Evolutionary conservation across 2,329 filamentous ascomycete species (phyloP).

Genomic region (Curvularia sp.): DNA sequence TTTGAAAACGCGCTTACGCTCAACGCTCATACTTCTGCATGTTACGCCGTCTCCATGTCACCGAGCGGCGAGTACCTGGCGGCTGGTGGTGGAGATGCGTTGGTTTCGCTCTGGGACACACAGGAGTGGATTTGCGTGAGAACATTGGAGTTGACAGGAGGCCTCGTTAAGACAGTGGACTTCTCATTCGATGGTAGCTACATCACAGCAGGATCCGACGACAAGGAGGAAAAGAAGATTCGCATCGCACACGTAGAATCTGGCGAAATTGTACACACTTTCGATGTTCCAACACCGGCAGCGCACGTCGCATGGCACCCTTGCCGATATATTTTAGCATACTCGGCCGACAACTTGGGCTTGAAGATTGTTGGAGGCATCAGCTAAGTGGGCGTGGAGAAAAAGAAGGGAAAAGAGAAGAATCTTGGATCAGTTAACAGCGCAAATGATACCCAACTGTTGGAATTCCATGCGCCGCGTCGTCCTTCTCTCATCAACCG

Average conservation of each 20-base stretch:
- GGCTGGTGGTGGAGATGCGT: slow-evolving; percentile 76
- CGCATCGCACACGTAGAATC: slow-evolving; percentile 76
- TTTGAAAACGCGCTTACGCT: slow-evolving; percentile 63
- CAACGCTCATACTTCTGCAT: slow-evolving; percentile 75
- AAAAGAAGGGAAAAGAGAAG: not conserved
- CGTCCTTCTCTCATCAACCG: slow-evolving; percentile 1
- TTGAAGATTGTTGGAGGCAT: slow-evolving; percentile 70
- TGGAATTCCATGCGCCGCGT: slow-evolving; percentile 4
- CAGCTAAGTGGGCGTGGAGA: slow-evolving; percentile 21
- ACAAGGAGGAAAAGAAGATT: slow-evolving; percentile 73
- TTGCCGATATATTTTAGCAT: slow-evolving; percentile 74
- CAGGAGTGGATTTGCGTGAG: slow-evolving; percentile 77
- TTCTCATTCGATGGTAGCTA: slow-evolving; percentile 82
- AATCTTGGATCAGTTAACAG: slow-evolving; percentile 8
- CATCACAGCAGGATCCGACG: slow-evolving; percentile 75
- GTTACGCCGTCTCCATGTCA: slow-evolving; percentile 71
- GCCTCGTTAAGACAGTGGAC: slow-evolving; percentile 73
- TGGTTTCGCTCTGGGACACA: slow-evolving; percentile 80
- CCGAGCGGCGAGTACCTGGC: slow-evolving; percentile 75
- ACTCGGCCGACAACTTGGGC: slow-evolving; percentile 68
- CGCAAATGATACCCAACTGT: slow-evolving; percentile 29
- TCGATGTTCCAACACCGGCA: slow-evolving; percentile 71
- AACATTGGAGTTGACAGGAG: slow-evolving; percentile 72
- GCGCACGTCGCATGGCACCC: slow-evolving; percentile 79
- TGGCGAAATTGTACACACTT: slow-evolving; percentile 73